Evolutionary conservation across 192 early-diverging fungal genomes (phyloP), one percentile per base, ranked within the genome.

Genomic region (Backusella macrospora): DNA sequence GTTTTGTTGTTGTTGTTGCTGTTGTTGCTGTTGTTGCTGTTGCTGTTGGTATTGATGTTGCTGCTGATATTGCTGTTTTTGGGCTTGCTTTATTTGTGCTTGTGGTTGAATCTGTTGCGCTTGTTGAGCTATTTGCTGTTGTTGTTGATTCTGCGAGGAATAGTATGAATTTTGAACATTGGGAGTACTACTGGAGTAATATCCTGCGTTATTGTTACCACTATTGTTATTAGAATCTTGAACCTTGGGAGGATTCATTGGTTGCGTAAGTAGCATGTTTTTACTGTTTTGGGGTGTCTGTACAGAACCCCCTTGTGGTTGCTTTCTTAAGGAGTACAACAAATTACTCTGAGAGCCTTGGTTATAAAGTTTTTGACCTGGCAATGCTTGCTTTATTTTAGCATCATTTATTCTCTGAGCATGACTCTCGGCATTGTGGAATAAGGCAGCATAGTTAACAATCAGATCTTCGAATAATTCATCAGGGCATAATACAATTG

Each of bases 401-500:
- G 37, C 9, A 18, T 66, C 65, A 21, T 66, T 38, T 13, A 21
- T 13, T 66, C 40, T 66, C 40, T 40, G 37, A 40, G 65, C 65
- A 66, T 66, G n/a, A 1, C 40, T 40, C 12, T 66, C 65, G 5
- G 65, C 37, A 40, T 42, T 66, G n/a, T 38, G 18, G 18, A 66
- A 66, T 42, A 66, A 40, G 7, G 18, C 37, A 21, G 74, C 47
- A 49, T 66, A 52, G 45, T 70, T 64, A n/a, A 52, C 1, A n/a
- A 80, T 38, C 21, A 80, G 46, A 43, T 80, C 78, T 44, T 80
- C 78, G 72, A 80, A 75, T 13, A 80, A 49, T n/a, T 39, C 37
- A 44, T 80, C 78, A 14, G 45, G 65, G 10, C 42, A 39, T 47
- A 70, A 75, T 26, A 76, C 78, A 18, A 59, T 59, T 29, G 55